These are phyloP conservation scores for Pythium apleroticum DNA, from an alignment of 352 stramenopile genomes.

Conservation along the genomic window DNA sequence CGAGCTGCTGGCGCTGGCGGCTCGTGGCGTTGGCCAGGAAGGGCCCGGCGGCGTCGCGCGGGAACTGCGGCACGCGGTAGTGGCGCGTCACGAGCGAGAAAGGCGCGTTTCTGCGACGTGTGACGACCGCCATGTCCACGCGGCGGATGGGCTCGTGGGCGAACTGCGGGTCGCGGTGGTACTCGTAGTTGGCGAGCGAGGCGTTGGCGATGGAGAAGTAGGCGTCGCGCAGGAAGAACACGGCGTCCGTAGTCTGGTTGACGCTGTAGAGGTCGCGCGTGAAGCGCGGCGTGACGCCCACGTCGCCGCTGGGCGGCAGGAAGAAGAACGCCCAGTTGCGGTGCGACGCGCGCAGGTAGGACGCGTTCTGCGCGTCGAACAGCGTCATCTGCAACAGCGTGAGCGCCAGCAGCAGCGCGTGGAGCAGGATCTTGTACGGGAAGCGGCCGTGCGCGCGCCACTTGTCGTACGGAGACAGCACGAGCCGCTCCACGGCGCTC, in stretches of 20 bases:
- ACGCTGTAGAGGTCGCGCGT: constrained; percentile 72
- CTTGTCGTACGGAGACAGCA: constrained; percentile 85
- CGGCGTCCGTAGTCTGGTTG: constrained; percentile 63
- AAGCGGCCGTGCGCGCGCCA: constrained; percentile 69
- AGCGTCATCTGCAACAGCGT: constrained; percentile 73
- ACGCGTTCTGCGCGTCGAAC: constrained; percentile 77
- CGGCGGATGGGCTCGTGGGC: constrained; percentile 10
- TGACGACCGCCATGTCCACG: constrained; percentile 22
- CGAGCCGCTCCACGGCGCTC: constrained; percentile 48
- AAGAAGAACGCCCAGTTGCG: constrained; percentile 89
- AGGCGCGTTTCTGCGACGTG: constrained; percentile 1
- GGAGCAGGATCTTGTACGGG: constrained; percentile 82
- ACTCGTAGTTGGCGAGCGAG: constrained; percentile 85
- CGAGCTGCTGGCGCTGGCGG: constrained; percentile 42
- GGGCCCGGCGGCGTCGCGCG: constrained; percentile 42
- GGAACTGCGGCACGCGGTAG: constrained; percentile 47
- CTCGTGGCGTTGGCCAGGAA: constrained; percentile 45
- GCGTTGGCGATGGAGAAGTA: constrained; percentile 73
- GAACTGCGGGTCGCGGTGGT: constrained; percentile 28
- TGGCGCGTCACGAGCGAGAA: constrained; percentile 22
- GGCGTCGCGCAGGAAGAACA: constrained; percentile 66
- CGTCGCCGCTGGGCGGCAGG: constrained; percentile 50
- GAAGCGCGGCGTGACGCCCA: constrained; percentile 62
- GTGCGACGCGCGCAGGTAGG: constrained; percentile 82
- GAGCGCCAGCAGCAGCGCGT: constrained; percentile 72